phyloP scores from a whole-genome alignment of 2,329 filamentous ascomycete species.

The Neopestalotiopsis sp. region DNA sequence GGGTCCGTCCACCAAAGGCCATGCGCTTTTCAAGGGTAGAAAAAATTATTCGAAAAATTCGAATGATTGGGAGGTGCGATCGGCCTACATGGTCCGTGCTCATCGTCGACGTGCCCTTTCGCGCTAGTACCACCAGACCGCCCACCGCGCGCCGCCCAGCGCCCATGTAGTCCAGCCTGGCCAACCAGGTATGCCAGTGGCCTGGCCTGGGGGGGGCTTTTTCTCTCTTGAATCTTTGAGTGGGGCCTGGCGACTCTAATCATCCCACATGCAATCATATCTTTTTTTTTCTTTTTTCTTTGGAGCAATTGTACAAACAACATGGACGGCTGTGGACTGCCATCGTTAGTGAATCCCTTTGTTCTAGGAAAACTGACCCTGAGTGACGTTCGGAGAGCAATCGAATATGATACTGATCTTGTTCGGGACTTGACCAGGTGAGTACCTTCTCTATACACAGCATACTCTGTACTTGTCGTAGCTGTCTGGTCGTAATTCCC shows the following conservation, averaged over 20 bases:
- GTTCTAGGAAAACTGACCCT: too few species aligned
- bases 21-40: slow-evolving; percentile 11
- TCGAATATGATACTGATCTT: too few species aligned
- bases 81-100: background rate
- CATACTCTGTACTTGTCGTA: background rate
- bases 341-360: too few species aligned
- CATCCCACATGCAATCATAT: background rate
- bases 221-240: background rate
- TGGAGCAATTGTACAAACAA: too few species aligned
- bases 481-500: background rate
- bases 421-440: background rate
- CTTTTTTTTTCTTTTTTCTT: background rate
- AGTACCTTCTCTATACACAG: background rate
- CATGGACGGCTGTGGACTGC: too few species aligned
- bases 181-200: background rate
- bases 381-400: too few species aligned
- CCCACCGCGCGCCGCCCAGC: background rate
- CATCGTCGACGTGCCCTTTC: background rate
- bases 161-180: background rate
- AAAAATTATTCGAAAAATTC: slow-evolving; percentile 25
- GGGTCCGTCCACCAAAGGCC: slow-evolving; percentile 30
- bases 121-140: background rate
- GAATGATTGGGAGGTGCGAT: slow-evolving; percentile 13
- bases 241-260: background rate
- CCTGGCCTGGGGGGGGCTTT: background rate